Evolutionary conservation across 2,329 filamentous ascomycete genomes (phyloP), one percentile per base, ranked within the genome.

Genomic region (Colletotrichum sidae): DNA sequence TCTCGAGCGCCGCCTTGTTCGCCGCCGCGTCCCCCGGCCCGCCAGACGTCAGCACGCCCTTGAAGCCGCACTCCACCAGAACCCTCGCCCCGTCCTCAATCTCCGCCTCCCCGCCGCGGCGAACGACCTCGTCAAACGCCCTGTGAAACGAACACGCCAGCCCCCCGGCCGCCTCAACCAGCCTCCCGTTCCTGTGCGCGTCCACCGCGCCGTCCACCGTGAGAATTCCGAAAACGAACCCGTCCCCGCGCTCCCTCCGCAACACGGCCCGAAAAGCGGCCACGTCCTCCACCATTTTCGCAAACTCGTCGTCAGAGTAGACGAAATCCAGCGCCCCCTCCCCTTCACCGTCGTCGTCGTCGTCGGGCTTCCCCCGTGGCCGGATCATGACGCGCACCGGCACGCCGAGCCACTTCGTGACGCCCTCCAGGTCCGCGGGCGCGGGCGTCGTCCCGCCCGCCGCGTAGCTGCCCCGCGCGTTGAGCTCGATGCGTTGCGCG

Each of bases 331-430:
- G 63, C 39, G 61, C 25, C 35, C 61, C 17, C 17, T 17, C 17
- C 17, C 17, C 17, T 17, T 17, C 17, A 17, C 17, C 17, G 17
- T 17, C 17, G 15, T 17, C 15, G 17, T 17, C 49, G 50, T 63
- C 37, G 35, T 64, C 49, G 2, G 44, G 17, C 3, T 78, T 74
- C 0, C 80, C 80, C 7, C 80, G 81, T 6, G 85, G 84, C 8
- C 86, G 82, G 67, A 88, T 84, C 83, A 87, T 87, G 71, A 88
- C 70, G 45, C 84, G 83, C 42, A 87, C 70, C 0, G 84, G 79
- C 34, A 82, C 74, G 10, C 73, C 55, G 34, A 76, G 63, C 50
- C 55, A 52, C 42, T 51, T 54, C 1, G 58, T 60, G 69, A 74
- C 37, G 7, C 10, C 17, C 8, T 67, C 33, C 8, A 86, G 75